Evolutionary conservation across 768 basidiomycete genomes (phyloP).

Genomic region (Kwoniella botswanensis): DNA sequence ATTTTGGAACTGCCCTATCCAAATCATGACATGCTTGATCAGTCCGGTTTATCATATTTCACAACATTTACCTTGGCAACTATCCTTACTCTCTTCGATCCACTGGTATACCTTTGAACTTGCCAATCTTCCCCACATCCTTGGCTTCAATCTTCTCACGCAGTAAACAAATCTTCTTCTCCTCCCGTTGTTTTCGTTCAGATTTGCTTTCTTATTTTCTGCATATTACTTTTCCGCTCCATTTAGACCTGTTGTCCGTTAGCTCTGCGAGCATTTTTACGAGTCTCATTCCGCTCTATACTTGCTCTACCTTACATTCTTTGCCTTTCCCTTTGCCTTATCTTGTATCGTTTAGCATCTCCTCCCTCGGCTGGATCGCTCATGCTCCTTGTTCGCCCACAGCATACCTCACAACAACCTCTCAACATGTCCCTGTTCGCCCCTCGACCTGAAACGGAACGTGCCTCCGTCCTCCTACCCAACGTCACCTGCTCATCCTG

Average conservation of each 20-base stretch:
- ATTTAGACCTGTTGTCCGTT: not conserved
- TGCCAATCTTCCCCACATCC: not conserved
- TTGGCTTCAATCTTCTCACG: not conserved
- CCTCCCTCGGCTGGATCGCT: not conserved
- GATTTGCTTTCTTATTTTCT: not conserved
- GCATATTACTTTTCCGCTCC: not conserved
- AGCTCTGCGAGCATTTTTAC: constrained; percentile 13
- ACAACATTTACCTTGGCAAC: not conserved
- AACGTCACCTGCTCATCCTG: constrained; percentile 86
- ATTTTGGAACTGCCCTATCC: not conserved
- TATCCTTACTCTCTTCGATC: not conserved
- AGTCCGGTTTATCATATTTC: not conserved
- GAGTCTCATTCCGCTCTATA: not conserved
- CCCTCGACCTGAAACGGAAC: constrained; percentile 47
- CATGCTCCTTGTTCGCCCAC: not conserved
- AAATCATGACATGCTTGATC: not conserved
- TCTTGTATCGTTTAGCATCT: constrained; percentile 6
- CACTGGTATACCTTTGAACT: not conserved
- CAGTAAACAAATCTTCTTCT: not conserved
- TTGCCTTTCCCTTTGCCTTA: not conserved
- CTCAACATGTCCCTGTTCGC: constrained; percentile 44
- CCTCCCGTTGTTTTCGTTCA: not conserved
- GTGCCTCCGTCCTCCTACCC: constrained; percentile 78
- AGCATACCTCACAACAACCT: not conserved
- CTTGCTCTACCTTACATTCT: not conserved